phyloP scores from a whole-genome alignment of 1,284 basidiomycete genomes.

The Ceratobasidium sp. region DNA sequence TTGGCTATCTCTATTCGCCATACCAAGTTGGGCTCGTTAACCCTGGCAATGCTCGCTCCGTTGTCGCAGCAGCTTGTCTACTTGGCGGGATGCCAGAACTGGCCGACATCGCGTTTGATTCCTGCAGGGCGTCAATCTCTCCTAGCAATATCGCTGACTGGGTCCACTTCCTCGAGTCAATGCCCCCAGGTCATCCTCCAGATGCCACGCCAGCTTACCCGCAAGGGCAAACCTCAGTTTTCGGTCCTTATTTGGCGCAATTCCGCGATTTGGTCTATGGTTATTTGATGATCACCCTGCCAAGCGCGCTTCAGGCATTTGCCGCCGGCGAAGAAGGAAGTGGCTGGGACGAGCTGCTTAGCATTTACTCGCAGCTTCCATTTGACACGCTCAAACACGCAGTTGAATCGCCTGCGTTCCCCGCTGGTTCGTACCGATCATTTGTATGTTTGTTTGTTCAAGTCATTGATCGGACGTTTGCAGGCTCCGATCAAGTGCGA shows the following conservation, averaged over 20 bases:
- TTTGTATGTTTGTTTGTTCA: background rate
- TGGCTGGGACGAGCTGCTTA: conserved; percentile 69
- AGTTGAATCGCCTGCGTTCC: conserved; percentile 77
- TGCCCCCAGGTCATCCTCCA: conserved; percentile 57
- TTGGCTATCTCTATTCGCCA: conserved; percentile 82
- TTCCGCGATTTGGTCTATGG: conserved; percentile 77
- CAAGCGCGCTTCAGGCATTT: conserved; percentile 63
- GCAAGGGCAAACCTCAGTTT: conserved; percentile 61
- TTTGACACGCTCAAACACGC: conserved; percentile 85
- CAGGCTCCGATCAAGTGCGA: conserved; percentile 82
- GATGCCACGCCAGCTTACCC: conserved; percentile 34
- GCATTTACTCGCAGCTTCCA: conserved; percentile 77
- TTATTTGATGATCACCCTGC: conserved; percentile 78
- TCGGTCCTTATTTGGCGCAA: conserved; percentile 74
- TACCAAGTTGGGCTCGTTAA: conserved; percentile 72
- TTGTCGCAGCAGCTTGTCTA: conserved; percentile 82
- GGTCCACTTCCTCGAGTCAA: conserved; percentile 76
- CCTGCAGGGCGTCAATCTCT: conserved; percentile 76
- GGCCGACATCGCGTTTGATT: conserved; percentile 78
- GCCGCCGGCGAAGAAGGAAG: conserved; percentile 44
- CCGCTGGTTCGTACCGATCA: conserved; percentile 50
- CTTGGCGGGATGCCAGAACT: conserved; percentile 87
- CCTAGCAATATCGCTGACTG: conserved; percentile 77
- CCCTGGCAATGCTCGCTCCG: conserved; percentile 79
- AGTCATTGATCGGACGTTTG: conserved; percentile 17